These are phyloP conservation scores for Lasiosphaeria hispida DNA, from an alignment of 495 filamentous ascomycete genomes.

Conservation along the genomic window DNA sequence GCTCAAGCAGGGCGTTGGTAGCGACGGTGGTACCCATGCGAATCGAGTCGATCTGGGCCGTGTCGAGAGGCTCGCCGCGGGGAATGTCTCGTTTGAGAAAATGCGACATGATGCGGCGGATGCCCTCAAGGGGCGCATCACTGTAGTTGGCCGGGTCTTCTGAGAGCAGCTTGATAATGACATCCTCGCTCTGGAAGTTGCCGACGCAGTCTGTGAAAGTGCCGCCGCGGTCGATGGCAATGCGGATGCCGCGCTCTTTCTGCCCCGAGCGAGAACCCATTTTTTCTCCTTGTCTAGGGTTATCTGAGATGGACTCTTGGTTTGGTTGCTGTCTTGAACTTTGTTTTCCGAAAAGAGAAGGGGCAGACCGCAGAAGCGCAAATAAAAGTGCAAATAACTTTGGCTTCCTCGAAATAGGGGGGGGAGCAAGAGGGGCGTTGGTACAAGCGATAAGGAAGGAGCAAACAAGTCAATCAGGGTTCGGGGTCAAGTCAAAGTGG, in stretches of 20 bases:
- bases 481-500: too few relatives aligned
- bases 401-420: too few relatives aligned
- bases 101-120: constrained; percentile 81
- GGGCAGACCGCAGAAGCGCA: too few relatives aligned
- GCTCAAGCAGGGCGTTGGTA: constrained; percentile 84
- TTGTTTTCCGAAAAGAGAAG: too few relatives aligned
- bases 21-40: constrained; percentile 90
- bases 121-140: constrained; percentile 88
- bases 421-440: too few relatives aligned
- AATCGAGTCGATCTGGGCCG: constrained; percentile 76
- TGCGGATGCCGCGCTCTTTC: constrained; percentile 49
- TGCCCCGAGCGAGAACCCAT: constrained; percentile 4
- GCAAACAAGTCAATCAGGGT: too few relatives aligned
- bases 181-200: constrained; percentile 62
- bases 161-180: constrained; percentile 87
- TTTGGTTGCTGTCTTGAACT: background rate
- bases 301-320: background rate
- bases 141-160: constrained; percentile 85
- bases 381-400: too few relatives aligned
- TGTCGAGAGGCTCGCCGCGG: constrained; percentile 78
- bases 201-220: constrained; percentile 74
- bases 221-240: constrained; percentile 65
- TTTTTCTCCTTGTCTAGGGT: background rate
- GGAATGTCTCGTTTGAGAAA: constrained; percentile 75
- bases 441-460: too few relatives aligned